phyloP scores from a whole-genome alignment of 108 stramenopile genomes.

The Nitzschia sp. region DNA sequence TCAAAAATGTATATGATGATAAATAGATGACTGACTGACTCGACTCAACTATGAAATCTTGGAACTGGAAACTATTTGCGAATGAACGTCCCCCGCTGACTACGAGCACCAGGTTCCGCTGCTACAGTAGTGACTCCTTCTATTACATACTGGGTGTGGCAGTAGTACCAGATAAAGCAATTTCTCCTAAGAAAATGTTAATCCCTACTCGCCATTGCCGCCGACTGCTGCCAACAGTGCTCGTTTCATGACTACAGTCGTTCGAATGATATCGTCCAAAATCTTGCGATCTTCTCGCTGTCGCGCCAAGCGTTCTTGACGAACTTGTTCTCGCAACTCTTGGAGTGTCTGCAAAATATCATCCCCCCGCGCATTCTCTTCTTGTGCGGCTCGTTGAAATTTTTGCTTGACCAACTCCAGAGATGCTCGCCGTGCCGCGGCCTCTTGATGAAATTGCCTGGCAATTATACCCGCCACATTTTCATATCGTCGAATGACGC shows the following conservation, averaged over 20 bases:
- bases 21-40: no score
- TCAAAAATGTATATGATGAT: no score
- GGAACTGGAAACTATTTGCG: no score
- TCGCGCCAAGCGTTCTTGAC: slow-evolving; percentile 28
- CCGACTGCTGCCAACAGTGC: slow-evolving; percentile 28
- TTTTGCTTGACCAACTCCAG: slow-evolving; percentile 11
- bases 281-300: slow-evolving; percentile 19
- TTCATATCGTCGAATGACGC: slow-evolving; percentile 55
- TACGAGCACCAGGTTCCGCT: no score
- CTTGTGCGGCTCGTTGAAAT: slow-evolving; percentile 18
- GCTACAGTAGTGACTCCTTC: no score
- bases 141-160: no score
- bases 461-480: slow-evolving; percentile 33
- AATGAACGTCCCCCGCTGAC: no score
- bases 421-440: slow-evolving; percentile 17
- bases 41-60: no score
- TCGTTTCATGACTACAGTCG: slow-evolving; percentile 29
- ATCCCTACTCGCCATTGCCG: neutral
- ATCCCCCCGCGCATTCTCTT: slow-evolving; percentile 32
- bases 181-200: no score
- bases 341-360: slow-evolving; percentile 32
- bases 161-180: no score
- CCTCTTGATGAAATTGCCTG: slow-evolving; percentile 28
- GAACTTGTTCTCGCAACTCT: slow-evolving; percentile 29
- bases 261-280: slow-evolving; percentile 16